Base-by-base conservation (phyloP, 305 asterid genomes). In the Petunia hybrid region DNA sequence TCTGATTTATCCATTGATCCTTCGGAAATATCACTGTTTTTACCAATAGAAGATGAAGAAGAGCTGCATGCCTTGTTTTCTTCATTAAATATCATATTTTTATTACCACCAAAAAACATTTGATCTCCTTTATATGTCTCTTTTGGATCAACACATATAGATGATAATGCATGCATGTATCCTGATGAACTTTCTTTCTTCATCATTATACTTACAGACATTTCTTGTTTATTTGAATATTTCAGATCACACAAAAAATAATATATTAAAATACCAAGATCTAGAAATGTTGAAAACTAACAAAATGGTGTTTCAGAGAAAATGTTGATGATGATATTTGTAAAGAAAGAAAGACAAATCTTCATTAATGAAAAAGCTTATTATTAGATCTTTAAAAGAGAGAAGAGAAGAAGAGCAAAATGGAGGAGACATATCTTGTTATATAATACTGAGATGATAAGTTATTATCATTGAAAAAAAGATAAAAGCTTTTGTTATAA, bases 1-100 rank as follows among this genome's bases (percentile, higher is more conserved):
- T 83, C 85, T 14, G 81, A 80, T 86, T 89, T 88, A 83, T 83
- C 97, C 83, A 59, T 65, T 4, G 91, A 88, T 85, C 82, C 85
- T 77, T 85, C 90, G 60, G 97, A 94, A 46, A 90, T 31, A 89
- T 93, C 97, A 70, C 97, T 94, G 80, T 94, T 90, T 74, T 92
- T 90, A 59, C 98, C 98, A n/a, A 94, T 93, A 0, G 97, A 94
- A 41, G 98, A 92, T 14, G 98, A 90, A 57, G 88, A 85, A 80
- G 85, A 86, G 79, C 43, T 66, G 62, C 76, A 77, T 8, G 87
- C 53, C 53, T 80, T 63, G 69, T 87, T 62, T 81, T 80, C 80
- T 80, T 84, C 83, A 80, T 60, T 59, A 77, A 65, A 60, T 80
- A 74, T 61, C 84, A 70, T 5, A 7, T 45, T 70, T 45, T 45